phyloP scores from a whole-genome alignment of 2,329 filamentous ascomycete species.

The Aplosporella prunicola region DNA sequence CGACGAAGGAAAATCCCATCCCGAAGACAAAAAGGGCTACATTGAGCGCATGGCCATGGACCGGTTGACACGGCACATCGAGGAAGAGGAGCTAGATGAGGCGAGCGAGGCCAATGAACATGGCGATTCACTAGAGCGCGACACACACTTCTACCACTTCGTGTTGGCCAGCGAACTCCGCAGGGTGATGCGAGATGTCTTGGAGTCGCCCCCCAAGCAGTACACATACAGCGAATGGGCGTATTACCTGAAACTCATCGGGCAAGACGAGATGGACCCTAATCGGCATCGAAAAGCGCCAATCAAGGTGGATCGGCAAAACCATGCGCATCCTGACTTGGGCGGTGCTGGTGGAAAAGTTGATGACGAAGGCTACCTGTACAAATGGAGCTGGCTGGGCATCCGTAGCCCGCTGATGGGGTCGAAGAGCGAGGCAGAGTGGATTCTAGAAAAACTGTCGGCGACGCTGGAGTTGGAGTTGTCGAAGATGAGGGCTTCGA shows the following conservation, averaged over 20 bases:
- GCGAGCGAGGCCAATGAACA: slow-evolving; percentile 32
- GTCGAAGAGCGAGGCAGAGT: slow-evolving; percentile 58
- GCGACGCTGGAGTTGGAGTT: slow-evolving; percentile 41
- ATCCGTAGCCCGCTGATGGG: slow-evolving; percentile 61
- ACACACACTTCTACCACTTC: slow-evolving; percentile 44
- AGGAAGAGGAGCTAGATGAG: slow-evolving; percentile 29
- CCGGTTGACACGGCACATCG: slow-evolving; percentile 3
- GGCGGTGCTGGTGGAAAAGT: slow-evolving; percentile 23
- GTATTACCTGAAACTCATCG: slow-evolving; percentile 28
- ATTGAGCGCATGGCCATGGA: background rate
- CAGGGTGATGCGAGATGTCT: slow-evolving; percentile 34
- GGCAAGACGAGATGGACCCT: slow-evolving; percentile 31
- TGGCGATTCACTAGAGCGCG: slow-evolving; percentile 36
- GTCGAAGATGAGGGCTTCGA: slow-evolving; percentile 20
- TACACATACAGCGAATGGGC: slow-evolving; percentile 32
- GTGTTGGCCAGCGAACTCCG: slow-evolving; percentile 37
- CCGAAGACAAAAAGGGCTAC: slow-evolving; percentile 9
- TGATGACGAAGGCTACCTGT: slow-evolving; percentile 24
- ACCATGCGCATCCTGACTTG: background rate
- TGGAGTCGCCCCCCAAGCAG: slow-evolving; percentile 28
- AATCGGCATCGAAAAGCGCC: slow-evolving; percentile 26
- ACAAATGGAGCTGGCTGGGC: slow-evolving; percentile 70
- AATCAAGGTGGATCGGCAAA: slow-evolving; percentile 13
- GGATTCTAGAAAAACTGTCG: slow-evolving; percentile 59
- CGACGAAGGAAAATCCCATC: slow-evolving; percentile 12